Conservation (phyloP, 73 alveolate genomes). For the Diophrys sp. region DNA sequence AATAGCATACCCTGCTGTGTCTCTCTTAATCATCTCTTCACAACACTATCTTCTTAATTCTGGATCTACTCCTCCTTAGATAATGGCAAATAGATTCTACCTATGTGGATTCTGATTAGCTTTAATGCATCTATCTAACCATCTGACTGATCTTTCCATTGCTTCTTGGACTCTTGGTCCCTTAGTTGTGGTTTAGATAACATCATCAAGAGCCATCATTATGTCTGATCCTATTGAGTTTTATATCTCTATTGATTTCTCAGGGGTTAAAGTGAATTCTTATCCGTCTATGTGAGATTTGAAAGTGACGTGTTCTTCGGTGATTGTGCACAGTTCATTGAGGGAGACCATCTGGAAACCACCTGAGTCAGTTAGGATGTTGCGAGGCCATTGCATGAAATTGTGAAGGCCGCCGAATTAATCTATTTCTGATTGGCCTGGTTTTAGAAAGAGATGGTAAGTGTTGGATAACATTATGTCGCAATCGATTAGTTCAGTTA, state of each 20-base stretch:
- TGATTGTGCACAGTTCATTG: constrained; percentile 75
- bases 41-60: constrained; percentile 78
- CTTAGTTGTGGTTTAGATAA: constrained; percentile 80
- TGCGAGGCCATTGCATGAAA: constrained; percentile 92
- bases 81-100: constrained; percentile 97
- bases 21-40: constrained; percentile 88
- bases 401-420: constrained; percentile 93
- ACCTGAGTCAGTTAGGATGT: constrained; percentile 98
- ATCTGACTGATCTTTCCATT: constrained; percentile 96
- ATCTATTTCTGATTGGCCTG: constrained; percentile 96
- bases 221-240: constrained; percentile 98
- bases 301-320: constrained; percentile 98
- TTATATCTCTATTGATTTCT: constrained; percentile 94
- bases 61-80: constrained; percentile 86
- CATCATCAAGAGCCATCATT: constrained; percentile 99
- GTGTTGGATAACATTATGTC: constrained; percentile 96
- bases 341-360: constrained; percentile 99
- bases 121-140: constrained; percentile 98
- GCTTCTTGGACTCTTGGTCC: constrained; percentile 96
- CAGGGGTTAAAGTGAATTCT: constrained; percentile 97
- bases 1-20: constrained; percentile 99
- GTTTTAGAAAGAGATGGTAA: constrained; percentile 97
- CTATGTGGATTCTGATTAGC: constrained; percentile 78
- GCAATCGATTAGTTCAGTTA: constrained; percentile 93
- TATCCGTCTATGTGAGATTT: constrained; percentile 94